These are phyloP conservation scores for Oryza glaberrima DNA, from an alignment of 176 grass and related monocot species.

Conservation along the genomic window DNA sequence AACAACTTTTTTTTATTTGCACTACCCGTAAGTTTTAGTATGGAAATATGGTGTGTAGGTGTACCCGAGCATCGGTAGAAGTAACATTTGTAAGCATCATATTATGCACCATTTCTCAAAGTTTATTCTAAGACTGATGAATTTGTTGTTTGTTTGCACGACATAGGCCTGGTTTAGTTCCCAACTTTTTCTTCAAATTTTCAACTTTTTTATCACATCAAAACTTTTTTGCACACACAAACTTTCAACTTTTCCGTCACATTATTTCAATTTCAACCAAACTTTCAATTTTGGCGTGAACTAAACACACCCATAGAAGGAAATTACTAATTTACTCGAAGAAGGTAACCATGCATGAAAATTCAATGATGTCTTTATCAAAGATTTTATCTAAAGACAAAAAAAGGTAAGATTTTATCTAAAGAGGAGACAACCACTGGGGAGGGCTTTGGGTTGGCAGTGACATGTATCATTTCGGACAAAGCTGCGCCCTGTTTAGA, in stretches of 20 bases:
- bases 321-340: neutral
- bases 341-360: neutral
- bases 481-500: slow-evolving; percentile 1
- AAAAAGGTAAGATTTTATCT: neutral
- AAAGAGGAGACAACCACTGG: neutral
- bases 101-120: neutral
- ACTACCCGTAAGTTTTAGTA: too few species aligned
- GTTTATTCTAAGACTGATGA: neutral
- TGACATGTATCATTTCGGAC: slow-evolving; percentile 14
- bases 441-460: neutral
- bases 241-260: too few species aligned
- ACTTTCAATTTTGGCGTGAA: too few species aligned
- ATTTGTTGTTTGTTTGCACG: too few species aligned
- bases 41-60: neutral
- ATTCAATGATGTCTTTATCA: neutral
- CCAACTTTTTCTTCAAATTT: too few species aligned
- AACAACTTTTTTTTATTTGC: too few species aligned
- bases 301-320: too few species aligned
- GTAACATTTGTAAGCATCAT: neutral
- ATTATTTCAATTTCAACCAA: too few species aligned
- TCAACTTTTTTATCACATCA: too few species aligned
- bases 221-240: too few species aligned
- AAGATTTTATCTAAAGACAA: neutral
- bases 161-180: neutral
- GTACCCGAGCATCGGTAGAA: too few species aligned